These are phyloP conservation scores for Apiotrichum montevideense DNA, from an alignment of 1,284 basidiomycete genomes.

Conservation along the genomic window DNA sequence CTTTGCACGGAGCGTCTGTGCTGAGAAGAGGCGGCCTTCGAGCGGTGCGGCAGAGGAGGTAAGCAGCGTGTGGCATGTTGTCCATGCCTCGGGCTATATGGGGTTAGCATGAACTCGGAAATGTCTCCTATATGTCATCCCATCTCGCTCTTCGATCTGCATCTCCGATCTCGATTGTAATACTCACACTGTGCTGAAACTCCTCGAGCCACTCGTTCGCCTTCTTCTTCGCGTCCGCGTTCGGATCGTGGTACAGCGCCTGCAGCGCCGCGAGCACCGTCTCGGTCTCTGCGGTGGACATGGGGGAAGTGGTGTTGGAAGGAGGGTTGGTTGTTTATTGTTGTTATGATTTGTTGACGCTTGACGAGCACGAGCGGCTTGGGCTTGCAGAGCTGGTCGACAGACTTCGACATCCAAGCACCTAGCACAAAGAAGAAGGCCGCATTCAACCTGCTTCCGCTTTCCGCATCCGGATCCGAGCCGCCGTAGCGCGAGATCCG, in stretches of 20 bases:
- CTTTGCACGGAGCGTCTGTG: conserved; percentile 94
- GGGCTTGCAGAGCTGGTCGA: no score
- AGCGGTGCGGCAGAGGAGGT: conserved; percentile 69
- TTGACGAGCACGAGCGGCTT: no score
- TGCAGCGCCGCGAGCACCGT: conserved; percentile 49
- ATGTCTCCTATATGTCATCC: no score
- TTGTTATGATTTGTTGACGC: no score
- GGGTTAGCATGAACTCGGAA: not conserved
- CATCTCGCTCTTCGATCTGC: no score
- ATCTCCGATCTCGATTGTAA: not conserved
- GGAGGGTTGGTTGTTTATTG: no score
- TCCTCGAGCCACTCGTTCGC: conserved; percentile 90
- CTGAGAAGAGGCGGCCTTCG: conserved; percentile 86
- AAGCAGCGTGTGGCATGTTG: conserved; percentile 84
- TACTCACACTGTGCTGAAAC: conserved; percentile 92
- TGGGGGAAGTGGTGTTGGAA: no score
- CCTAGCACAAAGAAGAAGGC: no score
- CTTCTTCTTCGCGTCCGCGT: conserved; percentile 71
- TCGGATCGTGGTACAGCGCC: conserved; percentile 57
- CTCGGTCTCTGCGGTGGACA: conserved; percentile 6
- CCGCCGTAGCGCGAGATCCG: no score
- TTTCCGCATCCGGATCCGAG: no score
- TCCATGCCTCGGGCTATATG: conserved; percentile 78
- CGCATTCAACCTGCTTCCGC: no score
- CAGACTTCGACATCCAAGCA: no score